A percentile compares a stretch with the other conserved stretches of the same genome.
Evolutionary conservation across 495 filamentous ascomycete species (phyloP).

Genomic region (Diplogelasinospora grovesii): DNA sequence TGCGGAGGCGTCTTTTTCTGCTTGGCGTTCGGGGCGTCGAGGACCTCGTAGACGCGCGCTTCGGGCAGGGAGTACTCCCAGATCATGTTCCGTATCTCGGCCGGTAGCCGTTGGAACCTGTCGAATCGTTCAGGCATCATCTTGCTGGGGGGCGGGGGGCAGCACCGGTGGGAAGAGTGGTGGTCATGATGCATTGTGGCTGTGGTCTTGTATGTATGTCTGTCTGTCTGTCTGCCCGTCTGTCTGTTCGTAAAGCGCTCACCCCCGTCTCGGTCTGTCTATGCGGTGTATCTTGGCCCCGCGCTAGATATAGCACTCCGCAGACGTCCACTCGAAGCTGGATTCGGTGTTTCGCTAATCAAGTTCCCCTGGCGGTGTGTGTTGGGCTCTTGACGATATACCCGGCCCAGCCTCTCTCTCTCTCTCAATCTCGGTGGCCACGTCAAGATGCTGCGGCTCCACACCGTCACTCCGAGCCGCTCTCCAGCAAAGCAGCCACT

Average conservation of each 20-base stretch:
- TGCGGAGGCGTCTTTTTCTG: slow-evolving; percentile 33
- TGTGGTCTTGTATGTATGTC: slow-evolving; percentile 9
- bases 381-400: slow-evolving; percentile 18
- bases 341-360: slow-evolving; percentile 10
- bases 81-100: slow-evolving; percentile 34
- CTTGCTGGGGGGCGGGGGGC: slow-evolving; percentile 13
- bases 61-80: slow-evolving; percentile 43
- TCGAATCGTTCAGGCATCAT: slow-evolving; percentile 19
- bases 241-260: slow-evolving; percentile 1
- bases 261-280: neutral
- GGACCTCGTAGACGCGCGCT: slow-evolving; percentile 40
- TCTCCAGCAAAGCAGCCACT: slow-evolving; percentile 20
- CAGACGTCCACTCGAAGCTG: slow-evolving; percentile 4
- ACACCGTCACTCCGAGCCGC: slow-evolving; percentile 21
- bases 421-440: slow-evolving; percentile 19
- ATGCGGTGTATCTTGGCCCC: too few relatives aligned
- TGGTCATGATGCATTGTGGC: slow-evolving; percentile 18
- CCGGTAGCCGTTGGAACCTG: slow-evolving; percentile 27
- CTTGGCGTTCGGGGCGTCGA: slow-evolving; percentile 38
- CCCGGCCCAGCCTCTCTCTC: slow-evolving; percentile 22
- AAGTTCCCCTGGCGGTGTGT: slow-evolving; percentile 3
- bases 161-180: slow-evolving; percentile 18
- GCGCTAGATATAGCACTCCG: slow-evolving; percentile 4
- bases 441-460: slow-evolving; percentile 20
- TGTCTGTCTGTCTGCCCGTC: slow-evolving; percentile 1